Conservation (phyloP, 2,329 filamentous ascomycete species). For the Verticillium longisporum region DNA sequence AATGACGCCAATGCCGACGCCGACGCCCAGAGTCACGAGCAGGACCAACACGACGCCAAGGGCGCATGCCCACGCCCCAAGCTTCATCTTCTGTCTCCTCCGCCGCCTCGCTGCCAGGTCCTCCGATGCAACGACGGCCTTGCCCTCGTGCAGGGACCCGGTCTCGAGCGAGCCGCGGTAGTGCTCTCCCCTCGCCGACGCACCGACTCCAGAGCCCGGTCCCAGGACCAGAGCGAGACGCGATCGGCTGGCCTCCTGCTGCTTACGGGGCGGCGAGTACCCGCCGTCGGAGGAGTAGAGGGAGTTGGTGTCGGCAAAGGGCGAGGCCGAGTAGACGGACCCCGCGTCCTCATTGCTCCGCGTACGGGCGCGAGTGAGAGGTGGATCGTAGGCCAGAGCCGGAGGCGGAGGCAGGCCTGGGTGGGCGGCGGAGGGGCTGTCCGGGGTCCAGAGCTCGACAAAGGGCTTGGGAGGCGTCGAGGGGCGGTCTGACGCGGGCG, state of each 20-base stretch:
- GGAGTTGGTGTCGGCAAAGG: not conserved
- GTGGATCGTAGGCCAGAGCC: slow-evolving; percentile 7
- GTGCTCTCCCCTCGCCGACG: not conserved
- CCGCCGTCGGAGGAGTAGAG: slow-evolving; percentile 1
- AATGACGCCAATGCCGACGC: slow-evolving; percentile 8
- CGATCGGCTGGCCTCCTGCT: not conserved
- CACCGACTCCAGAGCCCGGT: not conserved
- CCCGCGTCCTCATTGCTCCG: slow-evolving; percentile 2
- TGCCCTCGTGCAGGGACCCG: not conserved
- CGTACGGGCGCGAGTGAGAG: slow-evolving; percentile 1
- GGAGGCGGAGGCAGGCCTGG: slow-evolving; percentile 13
- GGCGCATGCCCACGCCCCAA: slow-evolving; percentile 3
- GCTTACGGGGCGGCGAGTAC: not conserved
- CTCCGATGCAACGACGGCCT: not conserved
- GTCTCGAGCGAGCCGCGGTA: not conserved
- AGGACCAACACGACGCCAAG: slow-evolving; percentile 9
- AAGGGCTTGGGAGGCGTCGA: not conserved
- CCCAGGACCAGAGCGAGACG: not conserved
- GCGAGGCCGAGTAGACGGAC: not conserved
- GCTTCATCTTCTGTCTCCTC: slow-evolving; percentile 10
- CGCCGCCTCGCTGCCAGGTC: slow-evolving; percentile 5
- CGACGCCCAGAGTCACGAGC: slow-evolving; percentile 10
- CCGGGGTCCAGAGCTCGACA: slow-evolving; percentile 8
- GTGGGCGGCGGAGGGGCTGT: slow-evolving; percentile 9
- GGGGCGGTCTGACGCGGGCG: not conserved